Evolutionary conservation across 331 rosid genomes (phyloP), one percentile per base, ranked within the genome.

Genomic region (Malus hybrid): DNA sequence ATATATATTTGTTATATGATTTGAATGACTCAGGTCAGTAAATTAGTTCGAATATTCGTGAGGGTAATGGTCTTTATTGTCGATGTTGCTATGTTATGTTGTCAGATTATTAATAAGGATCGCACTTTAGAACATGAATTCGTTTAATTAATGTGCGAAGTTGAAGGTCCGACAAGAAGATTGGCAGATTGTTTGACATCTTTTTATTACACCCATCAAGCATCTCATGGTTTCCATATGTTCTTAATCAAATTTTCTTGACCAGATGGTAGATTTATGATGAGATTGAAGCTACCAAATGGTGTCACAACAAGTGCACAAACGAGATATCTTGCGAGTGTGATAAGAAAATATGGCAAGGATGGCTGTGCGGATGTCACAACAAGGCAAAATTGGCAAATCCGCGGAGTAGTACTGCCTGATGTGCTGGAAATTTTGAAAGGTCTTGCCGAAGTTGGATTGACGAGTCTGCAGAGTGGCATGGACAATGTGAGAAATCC

Each of bases 401-500:
- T 94, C 19, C 85, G 98, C 4, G 98, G 98, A 2, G 94, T 94
- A 14, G 88, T 92, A 13, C 74, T 94, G 28, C 78, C 90, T 2
- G 98, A 94, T 78, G 97, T 94, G 22, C 97, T 95, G 0, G 95
- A 94, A 77, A 90, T 94, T 46, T 85, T 94, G 0, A 87, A 90
- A 78, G 99, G 97, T 4, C 92, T 91, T 8, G 91, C 76, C 7
- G 87, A 85, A 66, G 96, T 94, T 73, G 99, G 99, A 2, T 83
- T 94, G 72, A 94, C 97, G 1, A 94, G 99, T 72, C 79, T 94
- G 22, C 99, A 91, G 84, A 94, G 99, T 86, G 99, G 99, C 48
- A 94, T 94, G 98, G 98, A 94, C 86, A 94, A 94, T 71, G 99
- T 94, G 18, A 83, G 99, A 81, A 94, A 94, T 89, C 96, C 99